Base-by-base conservation (phyloP, 179 eudicot species). In the Silene vulgaris region DNA sequence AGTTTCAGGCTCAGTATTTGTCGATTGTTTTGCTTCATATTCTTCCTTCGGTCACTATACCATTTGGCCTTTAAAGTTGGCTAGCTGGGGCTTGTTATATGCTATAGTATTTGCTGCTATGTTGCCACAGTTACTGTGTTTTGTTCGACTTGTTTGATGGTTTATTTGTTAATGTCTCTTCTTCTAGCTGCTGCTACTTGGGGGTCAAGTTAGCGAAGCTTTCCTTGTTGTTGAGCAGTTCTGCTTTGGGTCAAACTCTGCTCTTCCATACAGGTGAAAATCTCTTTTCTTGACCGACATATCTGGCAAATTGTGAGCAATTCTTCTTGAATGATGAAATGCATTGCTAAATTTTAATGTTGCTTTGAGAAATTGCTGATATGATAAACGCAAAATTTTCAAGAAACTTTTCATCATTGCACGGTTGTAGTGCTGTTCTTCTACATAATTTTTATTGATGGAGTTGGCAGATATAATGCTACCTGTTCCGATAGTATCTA, bases 151-250 rank as follows among this genome's bases (percentile, higher is more conserved):
- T 71, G 60, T 48, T 21, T 57, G 21, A 17, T 67, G 71, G 7
- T 83, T 7, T 26, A 61, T 62, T 26, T 32, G 12, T 14, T 48
- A 21, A 77, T 57, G 12, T 13, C 45, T 60, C 23, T 69, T 63
- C 82, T 71, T 64, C 35, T 82, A 93, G 98, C 78, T 93, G 86
- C 86, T 93, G 83, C 69, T 93, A 74, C 83, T 90, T 65, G 91
- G 85, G 74, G 87, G 86, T 79, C 84, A 81, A 17, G 86, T 88
- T 62, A 75, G 86, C 20, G 93, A 91, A 83, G 96, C 97, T 74
- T 75, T 93, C 5, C 76, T 75, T 79, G 89, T 85, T 82, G 77
- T 90, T 29, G 90, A 89, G 76, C 86, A 80, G 72, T 82, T 78
- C 59, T 78, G 78, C 85, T 65, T 73, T 63, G 78, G 60, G 75